phyloP scores from a whole-genome alignment of 352 stramenopile genomes.

The Labyrinthula sp. region DNA sequence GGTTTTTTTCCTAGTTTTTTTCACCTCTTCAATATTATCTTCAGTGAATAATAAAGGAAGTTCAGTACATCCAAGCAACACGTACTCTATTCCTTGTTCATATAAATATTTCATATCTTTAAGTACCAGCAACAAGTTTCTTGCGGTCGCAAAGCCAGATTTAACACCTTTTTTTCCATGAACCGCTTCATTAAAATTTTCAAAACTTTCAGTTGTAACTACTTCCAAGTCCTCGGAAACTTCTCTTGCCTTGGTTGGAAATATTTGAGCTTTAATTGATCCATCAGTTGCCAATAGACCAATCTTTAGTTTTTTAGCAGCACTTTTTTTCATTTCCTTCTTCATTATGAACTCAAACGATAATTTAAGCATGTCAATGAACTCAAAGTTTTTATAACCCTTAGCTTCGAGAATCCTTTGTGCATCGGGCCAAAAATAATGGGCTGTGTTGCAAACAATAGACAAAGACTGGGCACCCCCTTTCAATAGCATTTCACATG shows the following conservation, averaged over 20 bases:
- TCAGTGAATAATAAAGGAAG: constrained; percentile 15
- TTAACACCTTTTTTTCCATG: constrained; percentile 25
- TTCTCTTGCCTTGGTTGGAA: no score
- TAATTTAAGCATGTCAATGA: constrained; percentile 29
- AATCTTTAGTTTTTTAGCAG: no score
- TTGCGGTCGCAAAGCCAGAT: constrained; percentile 14
- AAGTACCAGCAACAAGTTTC: constrained; percentile 25
- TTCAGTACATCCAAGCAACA: constrained; percentile 26
- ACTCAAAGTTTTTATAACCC: constrained; percentile 3
- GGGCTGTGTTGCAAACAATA: constrained; percentile 27
- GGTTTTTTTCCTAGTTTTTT: no score
- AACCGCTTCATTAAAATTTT: constrained; percentile 27
- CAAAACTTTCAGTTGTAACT: no score
- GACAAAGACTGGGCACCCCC: constrained; percentile 14
- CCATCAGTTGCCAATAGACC: no score
- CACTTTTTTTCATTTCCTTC: no score
- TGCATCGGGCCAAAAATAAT: constrained; percentile 27
- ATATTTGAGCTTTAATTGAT: no score
- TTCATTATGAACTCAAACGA: constrained; percentile 16
- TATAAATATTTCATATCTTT: constrained; percentile 15
- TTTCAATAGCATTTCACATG: constrained; percentile 16
- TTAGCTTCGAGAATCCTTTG: not conserved
- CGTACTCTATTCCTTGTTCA: not conserved
- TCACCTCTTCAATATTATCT: constrained; percentile 5
- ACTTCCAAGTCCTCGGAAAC: no score